Percentiles rank a stretch among this genome's conserved stretches.
These are phyloP conservation scores for Claviceps sp. DNA, from an alignment of 2,329 filamentous ascomycete genomes.

Conservation along the genomic window DNA sequence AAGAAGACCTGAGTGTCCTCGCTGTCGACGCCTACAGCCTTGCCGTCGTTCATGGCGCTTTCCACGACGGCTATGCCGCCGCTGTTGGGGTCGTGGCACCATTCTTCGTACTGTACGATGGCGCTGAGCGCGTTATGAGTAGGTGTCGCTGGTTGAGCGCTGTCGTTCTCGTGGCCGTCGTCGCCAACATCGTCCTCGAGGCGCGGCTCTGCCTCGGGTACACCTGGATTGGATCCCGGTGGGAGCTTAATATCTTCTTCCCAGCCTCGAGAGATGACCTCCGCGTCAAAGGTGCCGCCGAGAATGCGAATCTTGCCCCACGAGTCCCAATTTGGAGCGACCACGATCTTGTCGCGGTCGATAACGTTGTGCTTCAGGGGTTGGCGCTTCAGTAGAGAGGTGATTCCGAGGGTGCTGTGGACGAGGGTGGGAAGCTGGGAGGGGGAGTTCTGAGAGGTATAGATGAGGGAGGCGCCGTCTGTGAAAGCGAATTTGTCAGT, in stretches of 20 bases:
- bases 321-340: constrained; percentile 95
- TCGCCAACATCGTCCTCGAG: constrained; percentile 12
- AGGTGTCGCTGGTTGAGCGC: neutral
- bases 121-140: constrained; percentile 28
- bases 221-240: constrained; percentile 12
- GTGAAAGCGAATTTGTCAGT: constrained; percentile 3
- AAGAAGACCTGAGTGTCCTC: constrained; percentile 68
- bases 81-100: constrained; percentile 61
- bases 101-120: constrained; percentile 63
- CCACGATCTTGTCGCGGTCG: constrained; percentile 84
- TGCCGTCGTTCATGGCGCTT: constrained; percentile 24
- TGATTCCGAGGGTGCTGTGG: constrained; percentile 76
- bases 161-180: neutral
- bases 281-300: constrained; percentile 83
- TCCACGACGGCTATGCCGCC: constrained; percentile 35
- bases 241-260: constrained; percentile 62
- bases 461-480: constrained; percentile 79
- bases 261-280: constrained; percentile 76
- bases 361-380: constrained; percentile 82
- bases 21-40: constrained; percentile 21
- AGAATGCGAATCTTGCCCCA: constrained; percentile 95
- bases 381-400: constrained; percentile 65
- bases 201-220: constrained; percentile 12
- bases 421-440: constrained; percentile 69
- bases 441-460: constrained; percentile 63